Base-by-base conservation (phyloP, 306 rosid species). In the Sphenostylis stenocarpa region DNA sequence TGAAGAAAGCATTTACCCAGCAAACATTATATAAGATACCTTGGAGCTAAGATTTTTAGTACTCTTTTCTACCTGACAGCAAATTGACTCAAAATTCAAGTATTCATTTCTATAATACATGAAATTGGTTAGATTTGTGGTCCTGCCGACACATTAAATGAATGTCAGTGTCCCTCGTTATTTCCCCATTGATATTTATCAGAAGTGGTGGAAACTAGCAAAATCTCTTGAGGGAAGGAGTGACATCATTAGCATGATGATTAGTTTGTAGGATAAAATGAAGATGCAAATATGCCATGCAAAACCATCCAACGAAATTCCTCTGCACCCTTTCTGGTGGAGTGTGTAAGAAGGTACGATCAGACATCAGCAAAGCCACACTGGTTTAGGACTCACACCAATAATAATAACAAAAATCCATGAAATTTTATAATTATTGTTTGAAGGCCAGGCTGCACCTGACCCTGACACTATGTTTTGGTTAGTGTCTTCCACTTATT, bases 401-500 rank as follows among this genome's bases (percentile, higher is more conserved):
- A 52, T 43, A 66, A 38, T 58, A 3, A 41, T 3, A 11, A 12
- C 12, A 41, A 38, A 38, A 38, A 38, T 38, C 72, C 23, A 75
- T 66, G 55, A 34, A 68, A 78, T 2, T 23, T 36, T 43, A 4
- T 63, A 29, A 13, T 26, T 31, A 21, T 58, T 20, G 34, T 39
- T 73, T 51, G 72, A 73, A 72, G 49, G 77, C 10, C 67, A 63
- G 48, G 68, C 69, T 56, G 72, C 77, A 55, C 6, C 68, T 60
- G 70, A 77, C 53, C 48, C 73, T 72, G 70, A 82, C 87, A 79
- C 48, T 44, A 17, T 58, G 39, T 23, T 15, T 17, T 78, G 63
- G 64, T 19, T 63, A 39, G 38, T 28, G 29, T 7, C 29, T 53
- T 0, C 65, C 65, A 78, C 63, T 57, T 55, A 26, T 58, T 33